phyloP scores from a whole-genome alignment of 176 grass and related monocot genomes.

The Eragrostis curvula region DNA sequence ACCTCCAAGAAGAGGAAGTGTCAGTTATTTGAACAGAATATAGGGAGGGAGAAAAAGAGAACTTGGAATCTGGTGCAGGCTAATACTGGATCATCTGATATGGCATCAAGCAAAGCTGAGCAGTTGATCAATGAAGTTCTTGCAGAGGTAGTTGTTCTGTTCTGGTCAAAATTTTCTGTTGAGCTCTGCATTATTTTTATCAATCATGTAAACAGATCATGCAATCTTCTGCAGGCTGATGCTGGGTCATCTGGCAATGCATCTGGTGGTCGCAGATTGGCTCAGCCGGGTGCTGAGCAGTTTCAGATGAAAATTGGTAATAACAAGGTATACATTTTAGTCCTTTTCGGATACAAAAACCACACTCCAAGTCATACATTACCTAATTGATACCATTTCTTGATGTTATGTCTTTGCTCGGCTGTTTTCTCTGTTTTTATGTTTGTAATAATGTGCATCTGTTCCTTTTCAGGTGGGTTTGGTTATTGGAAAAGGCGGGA shows the following conservation, averaged over 20 bases:
- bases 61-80: too few species aligned
- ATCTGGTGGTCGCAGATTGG: conserved; percentile 50
- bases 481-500: conserved; percentile 96
- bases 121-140: conserved; percentile 85
- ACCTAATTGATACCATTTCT: background rate
- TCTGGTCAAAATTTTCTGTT: background rate
- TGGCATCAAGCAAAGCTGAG: conserved; percentile 85
- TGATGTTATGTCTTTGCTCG: background rate
- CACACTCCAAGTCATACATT: too few species aligned
- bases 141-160: conserved; percentile 58
- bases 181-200: conserved; percentile 6
- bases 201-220: background rate
- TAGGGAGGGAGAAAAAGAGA: too few species aligned
- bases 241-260: conserved; percentile 65
- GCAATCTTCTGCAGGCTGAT: conserved; percentile 67
- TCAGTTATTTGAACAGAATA: too few species aligned
- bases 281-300: conserved; percentile 68
- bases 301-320: conserved; percentile 94
- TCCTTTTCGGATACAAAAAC: background rate
- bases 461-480: conserved; percentile 70
- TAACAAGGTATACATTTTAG: conserved; percentile 65
- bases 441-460: conserved; percentile 3
- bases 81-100: too few species aligned
- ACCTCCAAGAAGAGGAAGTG: too few species aligned
- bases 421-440: background rate